Evolutionary conservation across 1,284 basidiomycete genomes (phyloP).

Genomic region (Quambalaria eucalypti): DNA sequence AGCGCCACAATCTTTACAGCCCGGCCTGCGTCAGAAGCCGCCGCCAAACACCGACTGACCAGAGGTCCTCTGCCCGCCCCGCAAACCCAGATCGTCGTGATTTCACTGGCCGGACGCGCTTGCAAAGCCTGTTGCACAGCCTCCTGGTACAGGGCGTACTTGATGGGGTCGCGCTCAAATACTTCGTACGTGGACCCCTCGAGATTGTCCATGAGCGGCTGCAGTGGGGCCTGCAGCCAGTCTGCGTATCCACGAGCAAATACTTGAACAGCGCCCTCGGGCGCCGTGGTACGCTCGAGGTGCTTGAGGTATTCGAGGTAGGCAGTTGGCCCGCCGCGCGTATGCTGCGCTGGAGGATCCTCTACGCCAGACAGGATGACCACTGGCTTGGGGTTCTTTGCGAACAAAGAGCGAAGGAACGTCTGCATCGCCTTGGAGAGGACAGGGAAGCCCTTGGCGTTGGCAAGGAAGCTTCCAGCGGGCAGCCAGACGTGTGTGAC

Average conservation of each 20-base stretch:
- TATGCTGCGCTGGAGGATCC: constrained; percentile 38
- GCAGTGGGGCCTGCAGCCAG: constrained; percentile 82
- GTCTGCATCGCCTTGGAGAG: constrained; percentile 61
- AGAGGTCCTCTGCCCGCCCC: constrained; percentile 92
- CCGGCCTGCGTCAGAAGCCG: constrained; percentile 60
- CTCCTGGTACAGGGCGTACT: constrained; percentile 92
- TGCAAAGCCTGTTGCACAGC: constrained; percentile 53
- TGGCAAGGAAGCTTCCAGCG: constrained; percentile 81
- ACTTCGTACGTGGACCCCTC: constrained; percentile 91
- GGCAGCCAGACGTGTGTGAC: constrained; percentile 80
- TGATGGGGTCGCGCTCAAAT: constrained; percentile 94
- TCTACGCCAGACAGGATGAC: constrained; percentile 30
- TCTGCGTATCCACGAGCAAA: constrained; percentile 90
- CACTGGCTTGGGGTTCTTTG: constrained; percentile 14
- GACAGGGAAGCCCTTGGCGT: constrained; percentile 93
- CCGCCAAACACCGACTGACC: constrained; percentile 73
- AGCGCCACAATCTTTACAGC: constrained; percentile 67
- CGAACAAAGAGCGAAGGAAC: constrained; percentile 27
- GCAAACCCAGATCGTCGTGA: constrained; percentile 56
- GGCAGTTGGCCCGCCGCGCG: constrained; percentile 69
- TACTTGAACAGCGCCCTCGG: constrained; percentile 53
- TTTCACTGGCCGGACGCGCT: constrained; percentile 61
- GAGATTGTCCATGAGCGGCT: constrained; percentile 95
- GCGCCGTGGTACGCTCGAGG: constrained; percentile 36
- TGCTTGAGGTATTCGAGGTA: constrained; percentile 69